Evolutionary conservation across 805 yeast species (phyloP), one percentile per base, ranked within the genome.

Genomic region (Danielia oregonensis): DNA sequence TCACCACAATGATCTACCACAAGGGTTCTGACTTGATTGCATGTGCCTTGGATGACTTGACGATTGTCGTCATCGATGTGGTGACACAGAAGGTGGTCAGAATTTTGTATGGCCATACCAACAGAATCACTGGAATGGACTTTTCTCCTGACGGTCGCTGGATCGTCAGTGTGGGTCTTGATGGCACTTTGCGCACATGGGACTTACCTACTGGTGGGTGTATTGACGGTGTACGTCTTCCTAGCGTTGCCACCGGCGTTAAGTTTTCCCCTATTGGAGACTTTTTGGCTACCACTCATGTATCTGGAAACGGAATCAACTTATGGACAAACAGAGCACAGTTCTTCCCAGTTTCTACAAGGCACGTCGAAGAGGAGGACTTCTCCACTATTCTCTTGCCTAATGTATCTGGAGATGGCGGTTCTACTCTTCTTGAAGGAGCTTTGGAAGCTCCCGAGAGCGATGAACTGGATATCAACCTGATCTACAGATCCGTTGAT

Each of bases 161-260:
- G 97, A 65, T 93, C 23, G 79, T 93, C 6, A 78, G 93, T 16
- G 79, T 86, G 1, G 74, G 88, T 1, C 67, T 88, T 40, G 99
- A 93, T 55, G 72, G 86, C 2, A 88, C 97, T 0, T 69, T 93
- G 31, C 76, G 98, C 52, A 87, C 96, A 0, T 93, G 97, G 97
- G 97, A 93, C 58, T 73, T 93, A 40, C 97, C 97, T 26, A 84
- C 96, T 1, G 97, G 98, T 31, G 86, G 89, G 1, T 91, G 97
- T 59, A 87, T 93, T 37, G 98, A 93, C 63, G 97, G 96, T 43
- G 79, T 91, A 12, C 64, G 68, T 34, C 72, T 93, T 17, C 78
- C 82, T 2, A 77, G 72, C 47, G 89, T 88, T n/a, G 95, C 83
- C 3, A 87, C 97, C 0, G 68, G 75, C 35, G 68, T 94, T 21